Evolutionary conservation across 108 stramenopile genomes (phyloP).

Genomic region (Conticribra weissflogii): DNA sequence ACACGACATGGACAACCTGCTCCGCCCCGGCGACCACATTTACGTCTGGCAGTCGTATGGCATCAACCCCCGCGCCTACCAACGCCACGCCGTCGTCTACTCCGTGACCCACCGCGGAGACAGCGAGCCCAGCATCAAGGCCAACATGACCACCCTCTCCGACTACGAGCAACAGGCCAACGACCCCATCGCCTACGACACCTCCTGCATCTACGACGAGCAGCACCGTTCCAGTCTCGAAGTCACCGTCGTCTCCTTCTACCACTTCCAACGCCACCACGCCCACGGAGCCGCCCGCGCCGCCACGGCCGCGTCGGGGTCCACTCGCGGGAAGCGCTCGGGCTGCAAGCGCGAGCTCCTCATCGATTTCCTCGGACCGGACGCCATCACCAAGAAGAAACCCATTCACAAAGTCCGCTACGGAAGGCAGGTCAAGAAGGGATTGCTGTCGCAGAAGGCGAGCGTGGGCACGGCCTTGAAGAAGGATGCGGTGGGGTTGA

Average conservation of each 20-base stretch:
- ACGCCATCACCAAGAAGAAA: slow-evolving; percentile 35
- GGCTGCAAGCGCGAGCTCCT: slow-evolving; percentile 37
- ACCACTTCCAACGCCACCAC: slow-evolving; percentile 41
- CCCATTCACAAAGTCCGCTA: slow-evolving; percentile 46
- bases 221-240: slow-evolving; percentile 22
- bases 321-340: slow-evolving; percentile 29
- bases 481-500: slow-evolving; percentile 38
- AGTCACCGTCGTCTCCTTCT: slow-evolving; percentile 51
- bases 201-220: slow-evolving; percentile 23
- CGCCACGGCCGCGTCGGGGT: slow-evolving; percentile 17
- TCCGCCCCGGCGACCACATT: slow-evolving; percentile 54
- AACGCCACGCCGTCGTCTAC: slow-evolving; percentile 50
- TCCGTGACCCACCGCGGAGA: slow-evolving; percentile 15
- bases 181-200: slow-evolving; percentile 24
- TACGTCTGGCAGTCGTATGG: slow-evolving; percentile 55
- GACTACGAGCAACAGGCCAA: background rate
- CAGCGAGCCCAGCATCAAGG: background rate
- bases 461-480: slow-evolving; percentile 48
- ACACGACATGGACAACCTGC: slow-evolving; percentile 32
- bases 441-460: slow-evolving; percentile 32
- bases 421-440: slow-evolving; percentile 37
- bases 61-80: slow-evolving; percentile 47
- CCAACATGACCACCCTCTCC: background rate
- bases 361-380: slow-evolving; percentile 34
- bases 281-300: slow-evolving; percentile 30